A percentile compares a stretch with the other conserved stretches of the same genome.
Evolutionary conservation across 177 flowering plant species (phyloP).

Genomic region (Vitis hybrid): DNA sequence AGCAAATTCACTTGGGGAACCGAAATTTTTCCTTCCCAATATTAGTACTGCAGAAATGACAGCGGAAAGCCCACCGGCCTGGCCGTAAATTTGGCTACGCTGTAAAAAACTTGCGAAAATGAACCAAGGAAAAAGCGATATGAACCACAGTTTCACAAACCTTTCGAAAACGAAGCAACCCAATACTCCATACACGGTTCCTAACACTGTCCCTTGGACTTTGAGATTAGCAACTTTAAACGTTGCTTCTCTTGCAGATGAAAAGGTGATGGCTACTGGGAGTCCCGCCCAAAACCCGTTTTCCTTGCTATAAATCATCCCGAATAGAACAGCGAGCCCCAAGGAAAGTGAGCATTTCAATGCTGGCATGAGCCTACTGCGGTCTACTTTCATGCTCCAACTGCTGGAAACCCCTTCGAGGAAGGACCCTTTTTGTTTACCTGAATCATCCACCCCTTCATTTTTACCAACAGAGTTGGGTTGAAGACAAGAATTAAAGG

Average conservation of each 20-base stretch:
- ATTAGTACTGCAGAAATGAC: slow-evolving; percentile 75
- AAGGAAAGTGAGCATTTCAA: slow-evolving; percentile 69
- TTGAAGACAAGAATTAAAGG: not conserved
- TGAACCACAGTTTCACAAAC: slow-evolving; percentile 43
- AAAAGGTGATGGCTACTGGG: slow-evolving; percentile 63
- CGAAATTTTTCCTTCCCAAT: slow-evolving; percentile 67
- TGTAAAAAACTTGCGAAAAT: slow-evolving; percentile 64
- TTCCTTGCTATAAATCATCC: slow-evolving; percentile 58
- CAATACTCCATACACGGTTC: slow-evolving; percentile 75
- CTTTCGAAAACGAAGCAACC: slow-evolving; percentile 63
- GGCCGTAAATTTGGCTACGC: slow-evolving; percentile 75
- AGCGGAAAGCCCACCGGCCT: slow-evolving; percentile 77
- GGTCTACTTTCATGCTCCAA: slow-evolving; percentile 16
- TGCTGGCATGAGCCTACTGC: slow-evolving; percentile 52
- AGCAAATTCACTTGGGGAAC: slow-evolving; percentile 78
- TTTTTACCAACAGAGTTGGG: not conserved
- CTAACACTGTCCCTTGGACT: slow-evolving; percentile 86
- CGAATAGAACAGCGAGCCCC: slow-evolving; percentile 71
- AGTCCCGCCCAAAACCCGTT: slow-evolving; percentile 86
- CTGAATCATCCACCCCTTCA: slow-evolving; percentile 9
- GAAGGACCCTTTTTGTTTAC: slow-evolving; percentile 17
- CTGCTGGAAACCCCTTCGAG: slow-evolving; percentile 4
- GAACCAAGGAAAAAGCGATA: slow-evolving; percentile 83
- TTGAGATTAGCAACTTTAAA: slow-evolving; percentile 65
- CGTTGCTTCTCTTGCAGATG: slow-evolving; percentile 65